These are phyloP conservation scores for Fragaria vesca DNA, from an alignment of 306 rosid genomes.

Conservation along the genomic window DNA sequence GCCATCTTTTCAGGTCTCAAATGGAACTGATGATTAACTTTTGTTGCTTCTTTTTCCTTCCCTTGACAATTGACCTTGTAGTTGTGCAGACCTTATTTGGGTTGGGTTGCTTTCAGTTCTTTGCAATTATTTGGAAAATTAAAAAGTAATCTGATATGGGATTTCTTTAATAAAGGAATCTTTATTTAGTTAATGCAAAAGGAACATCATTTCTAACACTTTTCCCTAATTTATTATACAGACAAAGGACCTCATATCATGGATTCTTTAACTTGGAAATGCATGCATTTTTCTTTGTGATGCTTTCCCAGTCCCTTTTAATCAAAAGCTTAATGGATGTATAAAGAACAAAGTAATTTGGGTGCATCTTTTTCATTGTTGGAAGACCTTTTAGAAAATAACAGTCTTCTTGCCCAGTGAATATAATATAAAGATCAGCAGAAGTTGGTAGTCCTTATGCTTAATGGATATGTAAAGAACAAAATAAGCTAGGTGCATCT, in stretches of 20 bases:
- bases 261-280: constrained; percentile 31
- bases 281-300: constrained; percentile 44
- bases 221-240: constrained; percentile 31
- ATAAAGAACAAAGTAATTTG: constrained; percentile 12
- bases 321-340: constrained; percentile 25
- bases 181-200: constrained; percentile 40
- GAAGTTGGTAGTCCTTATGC: neutral
- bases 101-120: constrained; percentile 35
- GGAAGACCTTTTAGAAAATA: constrained; percentile 15
- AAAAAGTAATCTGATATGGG: constrained; percentile 21
- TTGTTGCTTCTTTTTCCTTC: constrained; percentile 32
- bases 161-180: constrained; percentile 50
- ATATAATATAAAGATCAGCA: neutral
- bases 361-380: constrained; percentile 15
- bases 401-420: neutral
- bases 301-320: constrained; percentile 36
- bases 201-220: constrained; percentile 41
- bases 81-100: neutral
- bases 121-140: constrained; percentile 22
- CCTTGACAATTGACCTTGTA: constrained; percentile 20
- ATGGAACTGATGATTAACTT: constrained; percentile 38
- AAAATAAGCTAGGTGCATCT: constrained; percentile 14
- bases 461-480: neutral
- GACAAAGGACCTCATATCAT: constrained; percentile 49
- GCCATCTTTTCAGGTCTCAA: constrained; percentile 47